Conservation (phyloP, 768 basidiomycete species). For the Russula dissimulans region DNA sequence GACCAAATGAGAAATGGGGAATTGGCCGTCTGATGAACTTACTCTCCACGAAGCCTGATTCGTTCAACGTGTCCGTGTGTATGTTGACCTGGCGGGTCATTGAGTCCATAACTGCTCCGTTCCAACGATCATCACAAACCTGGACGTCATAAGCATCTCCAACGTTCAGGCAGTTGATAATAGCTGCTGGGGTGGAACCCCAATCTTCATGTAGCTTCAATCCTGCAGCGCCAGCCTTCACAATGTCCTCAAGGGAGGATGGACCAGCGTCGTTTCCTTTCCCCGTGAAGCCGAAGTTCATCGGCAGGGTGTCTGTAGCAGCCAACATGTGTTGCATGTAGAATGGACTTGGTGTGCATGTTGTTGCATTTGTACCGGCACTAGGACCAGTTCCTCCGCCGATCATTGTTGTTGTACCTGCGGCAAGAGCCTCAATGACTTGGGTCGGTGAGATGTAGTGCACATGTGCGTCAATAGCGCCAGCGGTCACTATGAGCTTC, state of each 20-base stretch:
- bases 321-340: slow-evolving; percentile 87
- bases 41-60: slow-evolving; percentile 96
- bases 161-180: slow-evolving; percentile 66
- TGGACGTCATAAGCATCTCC: slow-evolving; percentile 93
- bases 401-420: slow-evolving; percentile 87
- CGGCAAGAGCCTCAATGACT: slow-evolving; percentile 73
- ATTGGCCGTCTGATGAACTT: slow-evolving; percentile 20
- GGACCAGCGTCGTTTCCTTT: slow-evolving; percentile 90
- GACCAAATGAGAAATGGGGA: neutral
- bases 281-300: slow-evolving; percentile 94
- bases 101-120: neutral
- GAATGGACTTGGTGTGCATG: slow-evolving; percentile 86
- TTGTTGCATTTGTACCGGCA: slow-evolving; percentile 85
- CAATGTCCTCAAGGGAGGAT: slow-evolving; percentile 66
- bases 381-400: slow-evolving; percentile 95
- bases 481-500: slow-evolving; percentile 87
- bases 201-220: slow-evolving; percentile 97
- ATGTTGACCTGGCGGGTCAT: slow-evolving; percentile 64
- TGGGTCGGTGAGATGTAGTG: slow-evolving; percentile 96
- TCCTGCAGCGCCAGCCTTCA: slow-evolving; percentile 78
- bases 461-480: slow-evolving; percentile 84
- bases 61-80: slow-evolving; percentile 95
- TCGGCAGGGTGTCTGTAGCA: slow-evolving; percentile 80
- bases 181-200: slow-evolving; percentile 83
- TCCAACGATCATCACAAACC: slow-evolving; percentile 33